Evolutionary conservation across 345 rosid genomes (phyloP), one percentile per base, ranked within the genome.

Genomic region (Sonneratia caseolaris): DNA sequence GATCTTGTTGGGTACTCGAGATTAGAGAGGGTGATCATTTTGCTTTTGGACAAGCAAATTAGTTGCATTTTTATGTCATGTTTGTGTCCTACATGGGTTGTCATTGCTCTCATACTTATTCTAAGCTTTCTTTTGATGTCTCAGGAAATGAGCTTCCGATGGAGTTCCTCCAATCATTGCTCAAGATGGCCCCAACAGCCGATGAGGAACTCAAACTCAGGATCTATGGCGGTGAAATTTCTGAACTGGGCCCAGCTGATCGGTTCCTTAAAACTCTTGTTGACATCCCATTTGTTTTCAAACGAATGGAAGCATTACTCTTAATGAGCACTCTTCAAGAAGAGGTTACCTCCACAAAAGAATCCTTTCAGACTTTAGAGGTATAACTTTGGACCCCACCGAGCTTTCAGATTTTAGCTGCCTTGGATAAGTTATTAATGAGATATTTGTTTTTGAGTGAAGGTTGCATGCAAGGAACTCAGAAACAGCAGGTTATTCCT

Each of bases 161-260:
- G 13, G 99, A 92, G 68, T 83, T 95, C 70, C 82, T 95, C 71
- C 88, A 92, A 70, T 86, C 86, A 79, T 79, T 95, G 74, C 82
- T 92, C 80, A 95, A 89, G 85, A 92, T 95, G 99, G 87, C 89
- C 66, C 99, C 99, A 48, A 95, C 94, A 74, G 53, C 85, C 9
- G 99, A 92, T 40, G 99, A 95, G 87, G 99, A 95, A 80, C 82
- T 95, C 78, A 90, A 92, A 88, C 97, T 95, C 69, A 90, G 99
- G 83, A 62, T 92, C 79, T 95, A 77, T 79, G 79, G 61, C 18
- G 96, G 96, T 70, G 94, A 89, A 75, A 73, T 88, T 74, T 82
- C 98, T 74, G 90, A 82, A 70, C 91, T 95, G 53, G 97, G 98
- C 71, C 79, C 87, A 10, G 99, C 99, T 69, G 99, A 95, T 81